Percentiles rank a stretch among this genome's conserved stretches.
These are phyloP conservation scores for Scortechinia acanthostroma DNA, from an alignment of 2,329 filamentous ascomycete genomes.

Conservation along the genomic window DNA sequence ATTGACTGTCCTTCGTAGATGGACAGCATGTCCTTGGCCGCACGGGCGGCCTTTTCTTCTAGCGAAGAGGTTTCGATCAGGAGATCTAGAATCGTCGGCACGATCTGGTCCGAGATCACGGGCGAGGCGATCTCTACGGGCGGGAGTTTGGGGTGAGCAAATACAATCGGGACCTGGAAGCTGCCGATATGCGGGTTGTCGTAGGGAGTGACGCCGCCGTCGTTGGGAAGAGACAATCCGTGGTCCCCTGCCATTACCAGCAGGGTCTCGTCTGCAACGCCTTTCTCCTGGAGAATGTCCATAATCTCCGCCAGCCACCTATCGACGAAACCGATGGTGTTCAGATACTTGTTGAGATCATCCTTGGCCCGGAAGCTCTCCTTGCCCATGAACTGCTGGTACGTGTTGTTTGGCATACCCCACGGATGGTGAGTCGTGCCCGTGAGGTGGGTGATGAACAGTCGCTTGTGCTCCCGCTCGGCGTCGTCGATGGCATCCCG, in stretches of 20 bases:
- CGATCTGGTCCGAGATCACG: constrained; percentile 17
- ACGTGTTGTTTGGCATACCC: constrained; percentile 15
- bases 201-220: constrained; percentile 20
- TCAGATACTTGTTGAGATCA: constrained; percentile 17
- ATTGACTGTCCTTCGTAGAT: constrained; percentile 21
- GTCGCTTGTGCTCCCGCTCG: constrained; percentile 15
- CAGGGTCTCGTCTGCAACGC: constrained; percentile 18
- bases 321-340: constrained; percentile 18
- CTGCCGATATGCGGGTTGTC: constrained; percentile 19
- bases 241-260: constrained; percentile 22
- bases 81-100: constrained; percentile 19
- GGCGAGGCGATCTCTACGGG: constrained; percentile 15
- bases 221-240: constrained; percentile 19
- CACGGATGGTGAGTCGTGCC: constrained; percentile 21
- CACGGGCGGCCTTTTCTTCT: constrained; percentile 9
- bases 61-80: constrained; percentile 18
- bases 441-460: constrained; percentile 21
- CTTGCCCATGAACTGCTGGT: constrained; percentile 7
- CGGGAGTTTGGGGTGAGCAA: constrained; percentile 19
- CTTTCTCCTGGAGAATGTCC: constrained; percentile 17
- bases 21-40: constrained; percentile 14
- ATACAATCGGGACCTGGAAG: constrained; percentile 20
- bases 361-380: constrained; percentile 8
- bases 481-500: constrained; percentile 19
- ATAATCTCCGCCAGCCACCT: constrained; percentile 19